Conservation (phyloP, 768 basidiomycete genomes). For the Crepidotus variabilis region DNA sequence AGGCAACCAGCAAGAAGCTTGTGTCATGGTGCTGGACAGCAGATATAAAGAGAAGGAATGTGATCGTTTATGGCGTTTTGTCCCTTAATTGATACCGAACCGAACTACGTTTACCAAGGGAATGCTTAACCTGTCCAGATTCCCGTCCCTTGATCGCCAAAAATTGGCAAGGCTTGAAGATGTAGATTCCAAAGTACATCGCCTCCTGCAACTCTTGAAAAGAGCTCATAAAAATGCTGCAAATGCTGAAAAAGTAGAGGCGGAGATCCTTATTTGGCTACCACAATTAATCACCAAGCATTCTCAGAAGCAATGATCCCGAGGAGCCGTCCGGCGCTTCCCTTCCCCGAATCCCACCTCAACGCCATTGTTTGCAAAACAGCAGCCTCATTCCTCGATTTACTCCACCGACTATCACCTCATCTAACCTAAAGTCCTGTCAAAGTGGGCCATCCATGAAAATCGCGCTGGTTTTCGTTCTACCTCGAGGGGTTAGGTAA, state of each 20-base stretch:
- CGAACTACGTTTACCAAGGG: background rate
- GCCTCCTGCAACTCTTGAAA: too few species aligned
- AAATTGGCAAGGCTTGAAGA: too few species aligned
- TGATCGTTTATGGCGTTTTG: background rate
- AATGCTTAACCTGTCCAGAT: background rate
- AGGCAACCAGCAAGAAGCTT: constrained; percentile 2
- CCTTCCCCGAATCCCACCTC: background rate
- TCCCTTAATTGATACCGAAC: constrained; percentile 7
- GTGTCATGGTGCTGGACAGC: background rate
- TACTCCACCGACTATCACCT: background rate
- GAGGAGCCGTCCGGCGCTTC: background rate
- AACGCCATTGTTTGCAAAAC: background rate
- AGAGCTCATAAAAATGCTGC: background rate
- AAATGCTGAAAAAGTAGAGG: background rate
- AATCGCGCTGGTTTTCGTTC: background rate
- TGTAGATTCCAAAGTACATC: too few species aligned
- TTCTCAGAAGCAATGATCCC: background rate
- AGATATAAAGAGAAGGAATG: constrained; percentile 2
- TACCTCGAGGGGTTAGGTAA: background rate
- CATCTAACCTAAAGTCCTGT: background rate
- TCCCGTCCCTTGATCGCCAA: background rate
- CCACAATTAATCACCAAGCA: background rate
- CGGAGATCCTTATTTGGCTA: background rate
- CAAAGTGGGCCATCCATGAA: background rate
- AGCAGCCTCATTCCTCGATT: background rate